phyloP scores from a whole-genome alignment of 2,329 filamentous ascomycete genomes.

The Alternaria tenuissima region DNA sequence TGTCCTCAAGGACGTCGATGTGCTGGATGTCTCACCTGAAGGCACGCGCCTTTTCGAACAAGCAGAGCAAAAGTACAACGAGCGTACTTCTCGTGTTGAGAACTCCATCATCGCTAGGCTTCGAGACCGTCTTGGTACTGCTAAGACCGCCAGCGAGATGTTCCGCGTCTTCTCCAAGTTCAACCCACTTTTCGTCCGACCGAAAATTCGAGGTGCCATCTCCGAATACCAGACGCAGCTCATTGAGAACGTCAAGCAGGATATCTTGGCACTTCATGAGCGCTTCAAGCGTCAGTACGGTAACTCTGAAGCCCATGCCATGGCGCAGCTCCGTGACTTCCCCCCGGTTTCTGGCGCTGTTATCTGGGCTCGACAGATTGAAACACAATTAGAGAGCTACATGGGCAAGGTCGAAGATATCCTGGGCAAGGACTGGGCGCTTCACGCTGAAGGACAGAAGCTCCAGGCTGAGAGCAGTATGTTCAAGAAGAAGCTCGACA shows the following conservation, averaged over 20 bases:
- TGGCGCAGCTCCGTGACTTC: slow-evolving; percentile 95
- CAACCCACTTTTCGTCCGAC: slow-evolving; percentile 96
- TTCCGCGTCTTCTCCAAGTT: slow-evolving; percentile 99
- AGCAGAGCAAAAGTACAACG: slow-evolving; percentile 95
- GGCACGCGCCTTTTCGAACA: slow-evolving; percentile 92
- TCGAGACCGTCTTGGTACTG: slow-evolving; percentile 89
- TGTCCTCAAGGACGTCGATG: slow-evolving; percentile 90
- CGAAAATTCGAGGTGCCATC: slow-evolving; percentile 98
- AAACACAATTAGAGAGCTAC: slow-evolving; percentile 92
- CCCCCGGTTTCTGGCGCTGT: slow-evolving; percentile 97
- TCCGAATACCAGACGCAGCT: slow-evolving; percentile 98
- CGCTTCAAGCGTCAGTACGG: slow-evolving; percentile 99
- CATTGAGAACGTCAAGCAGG: slow-evolving; percentile 96
- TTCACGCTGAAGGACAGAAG: slow-evolving; percentile 95
- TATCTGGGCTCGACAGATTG: slow-evolving; percentile 97
- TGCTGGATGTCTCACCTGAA: slow-evolving; percentile 88
- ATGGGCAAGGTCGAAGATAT: slow-evolving; percentile 99
- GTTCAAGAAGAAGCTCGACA: slow-evolving; percentile 96
- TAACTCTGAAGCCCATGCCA: slow-evolving; percentile 95
- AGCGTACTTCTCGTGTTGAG: slow-evolving; percentile 94
- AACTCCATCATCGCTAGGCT: slow-evolving; percentile 98
- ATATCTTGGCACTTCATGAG: slow-evolving; percentile 91
- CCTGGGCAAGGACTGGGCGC: slow-evolving; percentile 89
- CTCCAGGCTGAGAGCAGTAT: slow-evolving; percentile 88
- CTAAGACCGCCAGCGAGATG: slow-evolving; percentile 99